Evolutionary conservation across 176 grass and related monocot species (phyloP).

Genomic region (Leersia perrieri): DNA sequence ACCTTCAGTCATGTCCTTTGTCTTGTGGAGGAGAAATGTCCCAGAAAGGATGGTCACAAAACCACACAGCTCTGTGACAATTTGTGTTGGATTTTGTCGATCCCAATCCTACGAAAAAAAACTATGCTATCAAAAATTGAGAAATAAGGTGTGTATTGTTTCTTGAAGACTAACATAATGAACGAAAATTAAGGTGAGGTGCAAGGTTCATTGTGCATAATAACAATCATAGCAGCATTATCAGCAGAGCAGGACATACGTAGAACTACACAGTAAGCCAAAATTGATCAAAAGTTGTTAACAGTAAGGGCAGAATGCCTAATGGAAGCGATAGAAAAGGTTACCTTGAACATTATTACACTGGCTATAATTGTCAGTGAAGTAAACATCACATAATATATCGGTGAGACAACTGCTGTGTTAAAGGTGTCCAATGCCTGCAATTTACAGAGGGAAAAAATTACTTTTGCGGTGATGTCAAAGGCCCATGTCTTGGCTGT

Average conservation of each 20-base stretch:
- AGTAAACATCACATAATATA: constrained; percentile 95
- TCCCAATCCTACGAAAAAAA: constrained; percentile 67
- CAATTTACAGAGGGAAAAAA: constrained; percentile 32
- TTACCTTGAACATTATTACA: constrained; percentile 91
- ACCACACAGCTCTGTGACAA: constrained; percentile 74
- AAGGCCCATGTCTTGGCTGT: too few species aligned
- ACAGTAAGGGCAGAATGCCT: background rate
- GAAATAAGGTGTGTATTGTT: background rate
- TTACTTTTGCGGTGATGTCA: constrained; percentile 1
- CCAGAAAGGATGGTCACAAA: constrained; percentile 83
- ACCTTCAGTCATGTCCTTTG: constrained; percentile 72
- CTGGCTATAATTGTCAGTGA: constrained; percentile 84
- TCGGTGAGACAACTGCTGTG: constrained; percentile 83
- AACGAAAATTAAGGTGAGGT: background rate
- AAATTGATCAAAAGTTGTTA: background rate
- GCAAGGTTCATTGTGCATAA: background rate
- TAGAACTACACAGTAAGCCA: background rate
- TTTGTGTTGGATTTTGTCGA: constrained; percentile 76
- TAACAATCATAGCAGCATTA: constrained; percentile 4
- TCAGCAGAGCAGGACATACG: constrained; percentile 21
- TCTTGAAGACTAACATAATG: background rate
- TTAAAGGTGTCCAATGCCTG: constrained; percentile 88
- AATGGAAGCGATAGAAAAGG: background rate
- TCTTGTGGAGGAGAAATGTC: constrained; percentile 84
- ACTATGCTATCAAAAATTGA: background rate